A percentile compares a stretch with the other conserved stretches of the same genome.
Conservation (phyloP, 2,329 filamentous ascomycete species). For the Diaporthe citri region DNA sequence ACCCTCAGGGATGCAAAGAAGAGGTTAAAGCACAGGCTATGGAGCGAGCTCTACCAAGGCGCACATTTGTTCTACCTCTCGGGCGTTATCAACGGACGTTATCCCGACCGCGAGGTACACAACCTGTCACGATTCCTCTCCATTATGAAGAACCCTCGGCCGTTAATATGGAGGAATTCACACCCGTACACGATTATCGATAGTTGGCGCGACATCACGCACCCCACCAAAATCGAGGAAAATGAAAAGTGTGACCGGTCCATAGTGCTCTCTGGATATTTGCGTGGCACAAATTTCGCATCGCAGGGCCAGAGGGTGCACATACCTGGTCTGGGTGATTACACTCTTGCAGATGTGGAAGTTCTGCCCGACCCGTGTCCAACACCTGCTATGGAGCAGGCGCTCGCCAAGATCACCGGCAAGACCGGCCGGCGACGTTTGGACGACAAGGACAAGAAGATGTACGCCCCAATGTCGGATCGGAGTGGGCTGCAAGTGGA, state of each 20-base stretch:
- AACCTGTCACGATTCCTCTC: slow-evolving; percentile 95
- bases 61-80: slow-evolving; percentile 98
- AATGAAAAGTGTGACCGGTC: slow-evolving; percentile 91
- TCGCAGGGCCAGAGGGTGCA: slow-evolving; percentile 89
- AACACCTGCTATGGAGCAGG: slow-evolving; percentile 91
- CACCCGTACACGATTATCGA: slow-evolving; percentile 96
- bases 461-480: slow-evolving; percentile 98
- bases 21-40: slow-evolving; percentile 92
- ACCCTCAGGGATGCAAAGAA: slow-evolving; percentile 95
- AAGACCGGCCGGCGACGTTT: slow-evolving; percentile 84
- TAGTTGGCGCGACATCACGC: slow-evolving; percentile 94
- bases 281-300: slow-evolving; percentile 94
- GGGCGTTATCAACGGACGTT: slow-evolving; percentile 95
- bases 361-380: slow-evolving; percentile 93
- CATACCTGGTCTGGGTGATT: slow-evolving; percentile 91
- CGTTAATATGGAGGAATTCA: slow-evolving; percentile 95
- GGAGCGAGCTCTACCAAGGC: slow-evolving; percentile 96
- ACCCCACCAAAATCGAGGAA: slow-evolving; percentile 90
- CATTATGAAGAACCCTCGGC: slow-evolving; percentile 98
- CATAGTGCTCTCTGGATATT: slow-evolving; percentile 91
- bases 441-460: slow-evolving; percentile 95
- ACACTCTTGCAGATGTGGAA: slow-evolving; percentile 86
- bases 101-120: slow-evolving; percentile 95
- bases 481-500: slow-evolving; percentile 96
- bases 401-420: slow-evolving; percentile 84